A percentile compares a stretch with the other conserved stretches of the same genome.
These are phyloP conservation scores for Lepraria neglecta DNA, from an alignment of 495 filamentous ascomycete species.

Conservation along the genomic window DNA sequence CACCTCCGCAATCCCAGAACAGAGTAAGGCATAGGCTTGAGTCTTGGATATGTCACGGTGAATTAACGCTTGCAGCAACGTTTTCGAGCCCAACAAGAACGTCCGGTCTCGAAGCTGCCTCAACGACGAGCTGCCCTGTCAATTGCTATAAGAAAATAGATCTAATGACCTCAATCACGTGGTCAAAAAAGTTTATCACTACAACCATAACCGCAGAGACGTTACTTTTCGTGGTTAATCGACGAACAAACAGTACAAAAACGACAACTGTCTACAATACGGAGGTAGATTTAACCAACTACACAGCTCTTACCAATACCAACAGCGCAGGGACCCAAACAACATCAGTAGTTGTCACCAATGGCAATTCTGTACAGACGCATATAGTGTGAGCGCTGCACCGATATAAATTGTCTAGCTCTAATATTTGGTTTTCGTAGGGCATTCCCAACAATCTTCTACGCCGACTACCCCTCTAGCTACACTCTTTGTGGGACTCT, in stretches of 20 bases:
- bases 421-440: too few relatives aligned
- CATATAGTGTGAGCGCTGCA: too few relatives aligned
- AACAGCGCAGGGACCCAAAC: neutral
- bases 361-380: too few relatives aligned
- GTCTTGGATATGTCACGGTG: neutral
- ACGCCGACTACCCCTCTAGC: too few relatives aligned
- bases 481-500: too few relatives aligned
- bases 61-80: neutral
- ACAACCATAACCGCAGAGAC: conserved; percentile 14
- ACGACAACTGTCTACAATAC: conserved; percentile 9
- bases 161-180: conserved; percentile 4
- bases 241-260: conserved; percentile 6
- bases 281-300: conserved; percentile 6
- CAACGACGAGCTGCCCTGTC: neutral
- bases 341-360: conserved; percentile 4
- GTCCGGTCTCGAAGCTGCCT: neutral
- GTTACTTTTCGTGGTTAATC: conserved; percentile 5
- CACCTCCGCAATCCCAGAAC: neutral
- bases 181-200: neutral
- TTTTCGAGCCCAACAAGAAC: conserved; percentile 8
- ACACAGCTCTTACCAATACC: neutral
- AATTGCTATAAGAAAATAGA: neutral
- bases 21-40: neutral
- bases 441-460: too few relatives aligned
- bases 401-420: too few relatives aligned